Evolutionary conservation across 768 basidiomycete species (phyloP).

Genomic region (Termitomyces heimii): DNA sequence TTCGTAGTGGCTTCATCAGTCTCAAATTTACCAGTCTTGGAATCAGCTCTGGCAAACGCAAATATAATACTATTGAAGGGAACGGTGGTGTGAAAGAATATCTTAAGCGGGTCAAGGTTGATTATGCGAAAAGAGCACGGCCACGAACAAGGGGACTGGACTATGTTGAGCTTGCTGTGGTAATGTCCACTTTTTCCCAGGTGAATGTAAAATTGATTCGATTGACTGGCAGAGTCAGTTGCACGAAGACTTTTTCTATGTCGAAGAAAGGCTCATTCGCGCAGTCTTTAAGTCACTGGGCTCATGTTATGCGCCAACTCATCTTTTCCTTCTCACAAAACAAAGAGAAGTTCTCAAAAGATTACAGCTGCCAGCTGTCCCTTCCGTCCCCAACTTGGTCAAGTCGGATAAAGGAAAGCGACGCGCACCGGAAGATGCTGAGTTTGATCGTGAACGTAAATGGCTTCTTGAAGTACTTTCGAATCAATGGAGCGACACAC

Average conservation of each 20-base stretch:
- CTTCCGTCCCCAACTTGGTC: constrained; percentile 16
- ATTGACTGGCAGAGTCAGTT: constrained; percentile 35
- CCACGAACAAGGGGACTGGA: neutral
- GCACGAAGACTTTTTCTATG: constrained; percentile 40
- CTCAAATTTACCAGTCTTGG: neutral
- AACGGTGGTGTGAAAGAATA: neutral
- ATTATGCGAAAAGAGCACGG: neutral
- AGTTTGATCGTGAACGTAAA: constrained; percentile 36
- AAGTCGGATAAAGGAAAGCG: constrained; percentile 35
- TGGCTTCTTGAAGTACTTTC: constrained; percentile 8
- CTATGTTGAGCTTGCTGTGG: constrained; percentile 9
- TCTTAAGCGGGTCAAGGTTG: constrained; percentile 3
- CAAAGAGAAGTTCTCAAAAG: constrained; percentile 14
- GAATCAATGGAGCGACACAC: neutral
- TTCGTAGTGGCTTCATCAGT: neutral
- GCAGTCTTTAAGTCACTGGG: constrained; percentile 25
- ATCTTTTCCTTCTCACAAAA: constrained; percentile 33
- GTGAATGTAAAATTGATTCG: neutral
- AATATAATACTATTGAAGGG: neutral
- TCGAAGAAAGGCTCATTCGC: constrained; percentile 44
- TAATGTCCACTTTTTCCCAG: neutral
- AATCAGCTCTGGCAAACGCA: constrained; percentile 1
- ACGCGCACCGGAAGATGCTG: constrained; percentile 32
- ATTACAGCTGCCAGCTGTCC: constrained; percentile 28
- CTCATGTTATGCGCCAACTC: constrained; percentile 50